Conservation (phyloP, 345 rosid genomes). For the Citrus glauca region DNA sequence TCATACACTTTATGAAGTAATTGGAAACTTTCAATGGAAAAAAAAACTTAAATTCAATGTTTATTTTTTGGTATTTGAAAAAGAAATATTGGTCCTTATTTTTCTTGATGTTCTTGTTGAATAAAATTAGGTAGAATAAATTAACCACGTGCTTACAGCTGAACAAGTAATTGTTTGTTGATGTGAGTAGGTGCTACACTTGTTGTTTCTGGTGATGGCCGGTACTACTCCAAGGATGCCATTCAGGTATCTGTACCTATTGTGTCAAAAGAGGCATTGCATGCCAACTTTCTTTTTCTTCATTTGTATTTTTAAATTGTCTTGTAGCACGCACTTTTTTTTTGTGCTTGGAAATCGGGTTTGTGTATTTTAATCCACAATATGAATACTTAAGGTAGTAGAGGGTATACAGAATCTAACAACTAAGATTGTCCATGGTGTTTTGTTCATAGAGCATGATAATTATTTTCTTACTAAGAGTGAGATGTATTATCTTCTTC, state of each 20-base stretch:
- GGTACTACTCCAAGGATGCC: constrained; percentile 90
- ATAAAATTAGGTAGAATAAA: background rate
- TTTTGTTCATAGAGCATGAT: background rate
- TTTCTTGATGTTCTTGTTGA: constrained; percentile 2
- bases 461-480: background rate
- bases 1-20: background rate
- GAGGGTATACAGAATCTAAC: background rate
- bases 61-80: background rate
- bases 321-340: background rate
- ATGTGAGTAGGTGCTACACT: constrained; percentile 76
- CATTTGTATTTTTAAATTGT: background rate
- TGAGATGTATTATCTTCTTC: background rate
- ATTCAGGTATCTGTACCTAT: constrained; percentile 61
- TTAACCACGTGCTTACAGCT: background rate
- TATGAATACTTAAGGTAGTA: background rate
- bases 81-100: background rate
- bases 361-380: background rate
- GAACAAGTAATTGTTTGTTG: background rate
- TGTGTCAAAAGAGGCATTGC: background rate
- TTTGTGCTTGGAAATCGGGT: background rate
- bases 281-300: background rate
- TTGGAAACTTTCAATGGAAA: background rate
- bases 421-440: background rate
- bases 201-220: constrained; percentile 99
- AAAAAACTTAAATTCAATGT: background rate